A percentile compares a stretch with the other conserved stretches of the same genome.
These are phyloP conservation scores for Taphrina confusa DNA, from an alignment of 1,139 yeast species.

Conservation along the genomic window DNA sequence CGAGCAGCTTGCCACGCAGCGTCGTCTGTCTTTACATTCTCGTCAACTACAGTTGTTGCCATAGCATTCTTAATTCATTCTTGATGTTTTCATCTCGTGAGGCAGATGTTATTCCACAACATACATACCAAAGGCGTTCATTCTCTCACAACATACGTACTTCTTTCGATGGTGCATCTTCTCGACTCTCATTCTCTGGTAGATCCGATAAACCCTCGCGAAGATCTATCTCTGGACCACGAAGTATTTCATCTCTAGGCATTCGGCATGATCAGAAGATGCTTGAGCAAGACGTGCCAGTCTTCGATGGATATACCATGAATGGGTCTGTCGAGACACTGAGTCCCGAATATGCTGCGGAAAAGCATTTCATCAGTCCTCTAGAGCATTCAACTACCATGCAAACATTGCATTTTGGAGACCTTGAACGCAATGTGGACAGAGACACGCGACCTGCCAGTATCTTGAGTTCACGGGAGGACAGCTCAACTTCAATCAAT, in stretches of 20 bases:
- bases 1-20: no score
- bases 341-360: neutral
- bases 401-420: neutral
- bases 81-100: constrained; percentile 1
- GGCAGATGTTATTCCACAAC: neutral
- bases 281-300: neutral
- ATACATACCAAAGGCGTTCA: neutral
- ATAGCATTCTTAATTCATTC: no score
- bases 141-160: constrained; percentile 9
- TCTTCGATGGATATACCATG: neutral
- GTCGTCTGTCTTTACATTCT: no score
- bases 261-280: neutral
- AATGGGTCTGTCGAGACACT: neutral
- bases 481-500: constrained; percentile 12
- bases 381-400: neutral
- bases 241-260: neutral
- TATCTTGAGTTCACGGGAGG: neutral
- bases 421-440: neutral
- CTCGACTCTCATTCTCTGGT: constrained; percentile 4
- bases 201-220: neutral
- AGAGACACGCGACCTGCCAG: neutral
- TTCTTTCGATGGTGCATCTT: constrained; percentile 9
- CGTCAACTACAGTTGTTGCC: no score
- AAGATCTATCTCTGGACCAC: constrained; percentile 3
- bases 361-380: neutral